Evolutionary conservation across 306 rosid genomes (phyloP), one percentile per base, ranked within the genome.

Genomic region (Quercus cerris): DNA sequence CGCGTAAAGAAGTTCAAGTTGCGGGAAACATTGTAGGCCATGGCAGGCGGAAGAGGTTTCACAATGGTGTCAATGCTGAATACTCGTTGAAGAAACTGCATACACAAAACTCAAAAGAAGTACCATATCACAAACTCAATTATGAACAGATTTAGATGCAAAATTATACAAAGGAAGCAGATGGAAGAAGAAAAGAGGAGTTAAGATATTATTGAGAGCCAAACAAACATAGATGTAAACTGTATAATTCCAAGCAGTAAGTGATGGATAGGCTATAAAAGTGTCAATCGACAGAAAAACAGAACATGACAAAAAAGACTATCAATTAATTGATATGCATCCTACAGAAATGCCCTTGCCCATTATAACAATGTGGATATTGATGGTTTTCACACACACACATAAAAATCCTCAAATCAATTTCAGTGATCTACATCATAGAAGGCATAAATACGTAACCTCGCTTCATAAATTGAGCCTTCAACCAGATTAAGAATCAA

Each of bases 1-100:
- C 98, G 92, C 0, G 99, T 93, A 90, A 95, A 95, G 96, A 95
- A 95, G 90, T 28, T 86, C 94, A 93, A 87, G 89, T 95, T 93
- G 86, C 97, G 96, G 81, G 99, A 93, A 52, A 77, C 93, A 88
- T 90, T 89, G 83, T 90, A 89, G 49, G 88, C 92, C 94, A 95
- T 93, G 85, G 83, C 87, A 1, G 97, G 89, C 0, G 98, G 99
- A 75, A 95, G 98, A 71, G 99, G 99, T 71, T 95, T 95, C 85
- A 95, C 98, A 28, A 91, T 2, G 5, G 99, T 93, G 86, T 95
- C 99, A 70, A 90, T 88, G 91, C 92, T 91, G 67, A 95, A 93
- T 72, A 93, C 98, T 68, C 93, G 88, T 84, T 89, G 98, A 81
- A 95, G 91, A 81, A 95, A 95, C 99, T 95, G 97, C 93, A 81